These are phyloP conservation scores for Strobilomyces dryophilus DNA, from an alignment of 768 basidiomycete genomes.

Conservation along the genomic window DNA sequence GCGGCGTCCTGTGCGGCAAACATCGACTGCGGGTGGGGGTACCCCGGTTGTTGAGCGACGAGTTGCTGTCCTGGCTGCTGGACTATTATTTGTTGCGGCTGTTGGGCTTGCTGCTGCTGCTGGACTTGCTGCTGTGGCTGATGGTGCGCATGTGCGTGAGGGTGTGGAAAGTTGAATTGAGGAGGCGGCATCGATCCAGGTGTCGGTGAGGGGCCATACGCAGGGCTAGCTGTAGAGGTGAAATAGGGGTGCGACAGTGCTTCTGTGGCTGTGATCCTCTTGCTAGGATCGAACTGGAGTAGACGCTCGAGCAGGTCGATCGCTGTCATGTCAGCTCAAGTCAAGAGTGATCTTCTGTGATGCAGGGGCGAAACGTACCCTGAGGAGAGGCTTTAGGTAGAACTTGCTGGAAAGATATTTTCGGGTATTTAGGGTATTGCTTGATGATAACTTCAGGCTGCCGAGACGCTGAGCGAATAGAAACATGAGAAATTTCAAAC, in stretches of 20 bases:
- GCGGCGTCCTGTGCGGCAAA: slow-evolving; percentile 31
- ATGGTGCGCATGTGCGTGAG: slow-evolving; percentile 46
- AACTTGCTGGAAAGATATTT: slow-evolving; percentile 75
- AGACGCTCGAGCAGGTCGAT: slow-evolving; percentile 92
- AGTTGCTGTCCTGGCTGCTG: slow-evolving; percentile 38
- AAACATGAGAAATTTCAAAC: not conserved
- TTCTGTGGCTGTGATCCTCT: slow-evolving; percentile 87
- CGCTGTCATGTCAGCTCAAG: slow-evolving; percentile 40
- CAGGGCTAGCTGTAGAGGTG: slow-evolving; percentile 42
- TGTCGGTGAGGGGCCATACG: slow-evolving; percentile 32
- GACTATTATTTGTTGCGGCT: slow-evolving; percentile 34
- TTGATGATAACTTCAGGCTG: slow-evolving; percentile 83
- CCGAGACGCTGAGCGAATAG: slow-evolving; percentile 7
- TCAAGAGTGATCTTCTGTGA: not conserved
- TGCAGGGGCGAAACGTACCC: slow-evolving; percentile 40
- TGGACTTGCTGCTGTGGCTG: slow-evolving; percentile 41
- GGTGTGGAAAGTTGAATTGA: slow-evolving; percentile 64
- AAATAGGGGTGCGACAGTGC: slow-evolving; percentile 94
- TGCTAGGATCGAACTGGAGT: slow-evolving; percentile 92
- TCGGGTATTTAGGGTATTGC: slow-evolving; percentile 83
- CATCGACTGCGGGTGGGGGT: slow-evolving; percentile 32
- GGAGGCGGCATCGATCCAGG: slow-evolving; percentile 65
- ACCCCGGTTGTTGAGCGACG: slow-evolving; percentile 31
- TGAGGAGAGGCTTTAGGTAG: slow-evolving; percentile 83
- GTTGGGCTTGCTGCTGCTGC: slow-evolving; percentile 45